Base-by-base conservation (phyloP, 805 yeast genomes). In the Lachancea sp. region DNA sequence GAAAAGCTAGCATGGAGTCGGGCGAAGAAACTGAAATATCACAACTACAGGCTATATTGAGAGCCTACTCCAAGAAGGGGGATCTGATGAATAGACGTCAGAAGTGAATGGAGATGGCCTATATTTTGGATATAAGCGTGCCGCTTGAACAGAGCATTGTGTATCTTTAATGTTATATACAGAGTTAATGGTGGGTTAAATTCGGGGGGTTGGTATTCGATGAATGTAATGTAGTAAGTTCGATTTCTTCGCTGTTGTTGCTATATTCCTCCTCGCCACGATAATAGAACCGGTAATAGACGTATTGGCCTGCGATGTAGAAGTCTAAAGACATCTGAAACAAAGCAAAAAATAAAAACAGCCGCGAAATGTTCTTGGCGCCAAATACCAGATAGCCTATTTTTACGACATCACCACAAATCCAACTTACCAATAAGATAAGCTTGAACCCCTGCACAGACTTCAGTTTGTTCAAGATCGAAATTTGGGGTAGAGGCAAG, bases 381-480 rank as follows among this genome's bases (percentile, higher is more conserved):
- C 95, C 95, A 59, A 71, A 83, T n/a, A 83, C 51, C 39, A 85
- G 65, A 54, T 84, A 85, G 38, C 80, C 68, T 18, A 86, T 74
- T 58, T 89, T 89, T 28, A 86, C 73, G 29, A 81, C 67, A 63
- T 88, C 97, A 42, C 96, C 96, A 45, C 90, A 80, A 4, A 88
- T 67, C 97, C 97, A 88, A 53, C 89, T 80, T 15, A 87, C 63
- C 26, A 88, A 58, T 24, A 88, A 65, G 20, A 90, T 75, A 37
- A 79, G 68, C 52, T 87, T 81, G 65, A 88, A 88, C 45, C 92
- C 90, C 48, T 81, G 81, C 6, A 83, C 77, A 0, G 86, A 75
- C 50, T 77, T 77, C 20, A 80, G 51, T 42, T 87, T 71, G 54
- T 77, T 72, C 35, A 84, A 69, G 45, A 84, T 63, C n/a, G 85